phyloP scores from a whole-genome alignment of 805 yeast species.

The Hanseniaspora singularis region DNA sequence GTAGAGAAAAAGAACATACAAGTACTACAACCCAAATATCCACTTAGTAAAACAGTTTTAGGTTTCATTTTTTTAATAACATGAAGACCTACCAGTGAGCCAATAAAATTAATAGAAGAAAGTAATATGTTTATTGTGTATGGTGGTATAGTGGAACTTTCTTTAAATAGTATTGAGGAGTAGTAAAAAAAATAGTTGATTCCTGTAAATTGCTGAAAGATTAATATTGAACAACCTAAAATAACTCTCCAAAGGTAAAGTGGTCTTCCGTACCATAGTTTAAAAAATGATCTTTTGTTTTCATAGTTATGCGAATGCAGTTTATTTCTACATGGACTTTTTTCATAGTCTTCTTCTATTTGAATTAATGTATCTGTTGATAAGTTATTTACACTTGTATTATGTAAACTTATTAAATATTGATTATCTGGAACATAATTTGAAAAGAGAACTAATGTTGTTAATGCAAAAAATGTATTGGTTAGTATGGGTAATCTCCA shows the following conservation, averaged over 20 bases:
- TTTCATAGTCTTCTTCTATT: conserved; percentile 24
- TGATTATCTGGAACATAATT: conserved; percentile 57
- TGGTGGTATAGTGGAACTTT: conserved; percentile 42
- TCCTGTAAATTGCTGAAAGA: conserved; percentile 52
- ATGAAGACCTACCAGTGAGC: conserved; percentile 42
- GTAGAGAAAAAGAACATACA: conserved; percentile 50
- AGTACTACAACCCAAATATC: conserved; percentile 43
- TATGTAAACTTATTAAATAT: conserved; percentile 32
- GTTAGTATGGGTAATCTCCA: conserved; percentile 60
- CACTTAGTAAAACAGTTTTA: conserved; percentile 37
- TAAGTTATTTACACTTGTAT: conserved; percentile 18
- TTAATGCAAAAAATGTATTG: conserved; percentile 30
- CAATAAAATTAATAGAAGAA: conserved; percentile 43
- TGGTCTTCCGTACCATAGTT: conserved; percentile 4
- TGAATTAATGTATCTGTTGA: background rate
- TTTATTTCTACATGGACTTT: conserved; percentile 25
- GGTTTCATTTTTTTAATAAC: conserved; percentile 46
- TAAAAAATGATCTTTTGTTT: background rate
- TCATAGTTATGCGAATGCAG: background rate
- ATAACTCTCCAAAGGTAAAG: conserved; percentile 35
- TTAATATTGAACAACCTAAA: conserved; percentile 48
- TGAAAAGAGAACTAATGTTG: conserved; percentile 45
- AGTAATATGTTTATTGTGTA: conserved; percentile 46
- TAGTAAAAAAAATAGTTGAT: conserved; percentile 56
- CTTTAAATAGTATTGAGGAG: conserved; percentile 47